A percentile compares a stretch with the other conserved stretches of the same genome.
Conservation (phyloP, 139 green algal genomes). For the Picochlorum sp. region DNA sequence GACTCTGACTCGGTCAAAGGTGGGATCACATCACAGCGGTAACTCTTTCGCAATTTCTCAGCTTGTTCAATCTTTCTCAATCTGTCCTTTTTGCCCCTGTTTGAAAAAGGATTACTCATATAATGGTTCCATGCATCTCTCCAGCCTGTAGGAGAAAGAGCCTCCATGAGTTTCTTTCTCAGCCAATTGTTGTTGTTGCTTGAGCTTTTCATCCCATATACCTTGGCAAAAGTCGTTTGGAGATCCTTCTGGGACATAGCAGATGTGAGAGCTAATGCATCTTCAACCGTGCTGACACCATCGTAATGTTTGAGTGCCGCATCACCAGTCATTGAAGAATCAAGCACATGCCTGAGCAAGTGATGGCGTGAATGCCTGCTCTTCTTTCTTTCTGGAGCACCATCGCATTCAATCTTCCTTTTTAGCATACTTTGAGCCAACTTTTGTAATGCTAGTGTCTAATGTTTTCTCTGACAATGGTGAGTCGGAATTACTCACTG, state of each 20-base stretch:
- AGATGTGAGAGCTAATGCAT: slow-evolving; percentile 15
- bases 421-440: too few relatives aligned
- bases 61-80: neutral
- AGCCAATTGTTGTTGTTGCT: slow-evolving; percentile 40
- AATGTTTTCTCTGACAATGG: too few relatives aligned
- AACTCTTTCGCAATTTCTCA: neutral
- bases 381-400: neutral
- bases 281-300: neutral
- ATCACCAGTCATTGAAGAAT: neutral
- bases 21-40: too few relatives aligned
- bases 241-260: slow-evolving; percentile 26
- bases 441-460: too few relatives aligned
- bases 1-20: too few relatives aligned
- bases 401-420: neutral
- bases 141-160: neutral
- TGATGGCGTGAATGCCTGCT: slow-evolving; percentile 10
- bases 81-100: neutral
- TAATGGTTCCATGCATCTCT: neutral
- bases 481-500: too few relatives aligned
- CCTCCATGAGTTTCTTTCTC: slow-evolving; percentile 35
- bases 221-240: slow-evolving; percentile 21
- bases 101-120: neutral
- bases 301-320: slow-evolving; percentile 8
- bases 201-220: slow-evolving; percentile 21
- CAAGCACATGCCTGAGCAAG: slow-evolving; percentile 18